These are phyloP conservation scores for Epichloe sibirici DNA, from an alignment of 2,329 filamentous ascomycete genomes.

Conservation along the genomic window DNA sequence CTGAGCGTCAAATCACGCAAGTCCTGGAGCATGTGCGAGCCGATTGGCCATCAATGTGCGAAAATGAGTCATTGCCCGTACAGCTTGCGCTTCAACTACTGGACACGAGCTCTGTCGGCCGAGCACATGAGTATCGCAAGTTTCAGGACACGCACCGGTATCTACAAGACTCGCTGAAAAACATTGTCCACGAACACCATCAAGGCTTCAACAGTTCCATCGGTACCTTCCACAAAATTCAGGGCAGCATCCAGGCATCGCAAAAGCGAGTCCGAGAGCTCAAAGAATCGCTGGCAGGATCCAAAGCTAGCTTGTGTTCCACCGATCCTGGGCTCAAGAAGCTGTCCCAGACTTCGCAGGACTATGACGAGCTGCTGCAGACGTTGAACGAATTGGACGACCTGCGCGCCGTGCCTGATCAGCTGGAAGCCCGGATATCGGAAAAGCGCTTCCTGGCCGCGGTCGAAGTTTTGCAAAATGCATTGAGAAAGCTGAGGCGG, in stretches of 20 bases:
- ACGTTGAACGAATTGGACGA: constrained; percentile 77
- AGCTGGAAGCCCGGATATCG: constrained; percentile 85
- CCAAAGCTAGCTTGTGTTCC: constrained; percentile 69
- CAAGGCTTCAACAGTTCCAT: constrained; percentile 99
- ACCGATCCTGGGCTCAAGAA: constrained; percentile 88
- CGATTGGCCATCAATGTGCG: constrained; percentile 88
- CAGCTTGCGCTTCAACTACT: constrained; percentile 91
- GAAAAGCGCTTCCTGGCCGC: constrained; percentile 92
- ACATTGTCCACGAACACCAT: constrained; percentile 95
- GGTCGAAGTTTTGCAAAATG: constrained; percentile 83
- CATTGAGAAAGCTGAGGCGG: constrained; percentile 68
- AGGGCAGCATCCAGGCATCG: constrained; percentile 78
- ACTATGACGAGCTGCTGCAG: constrained; percentile 81
- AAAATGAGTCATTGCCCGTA: constrained; percentile 79
- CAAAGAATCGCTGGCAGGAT: constrained; percentile 69
- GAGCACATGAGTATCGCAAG: constrained; percentile 75
- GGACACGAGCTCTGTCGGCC: constrained; percentile 84
- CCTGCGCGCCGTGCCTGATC: constrained; percentile 77
- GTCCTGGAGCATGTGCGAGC: constrained; percentile 73
- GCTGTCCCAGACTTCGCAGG: constrained; percentile 74
- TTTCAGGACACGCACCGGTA: constrained; percentile 77
- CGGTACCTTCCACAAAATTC: constrained; percentile 97
- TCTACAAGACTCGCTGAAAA: constrained; percentile 84
- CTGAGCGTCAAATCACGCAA: constrained; percentile 44
- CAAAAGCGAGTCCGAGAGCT: constrained; percentile 74